A percentile compares a stretch with the other conserved stretches of the same genome.
Conservation (phyloP, 305 asterid genomes). For the Petunia hybrid region DNA sequence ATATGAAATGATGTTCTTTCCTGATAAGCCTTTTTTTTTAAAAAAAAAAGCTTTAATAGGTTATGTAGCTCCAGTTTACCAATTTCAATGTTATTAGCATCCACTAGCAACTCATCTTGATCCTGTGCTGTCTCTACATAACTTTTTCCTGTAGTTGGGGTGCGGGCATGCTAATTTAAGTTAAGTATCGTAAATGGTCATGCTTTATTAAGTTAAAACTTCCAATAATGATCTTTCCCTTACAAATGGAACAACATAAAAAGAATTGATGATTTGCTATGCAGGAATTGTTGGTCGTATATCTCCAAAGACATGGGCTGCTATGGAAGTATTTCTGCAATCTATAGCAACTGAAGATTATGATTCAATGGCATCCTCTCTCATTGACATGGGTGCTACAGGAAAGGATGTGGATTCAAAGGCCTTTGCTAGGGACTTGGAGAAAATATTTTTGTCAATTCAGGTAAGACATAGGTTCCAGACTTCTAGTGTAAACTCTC, state of each 20-base stretch:
- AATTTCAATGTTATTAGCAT: background rate
- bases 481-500: conserved; percentile 15
- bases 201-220: background rate
- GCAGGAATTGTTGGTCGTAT: conserved; percentile 98
- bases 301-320: conserved; percentile 95
- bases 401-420: conserved; percentile 65
- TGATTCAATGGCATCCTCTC: conserved; percentile 88
- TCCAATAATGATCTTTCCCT: background rate
- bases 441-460: conserved; percentile 80
- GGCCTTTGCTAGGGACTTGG: conserved; percentile 88
- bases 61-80: conserved; percentile 1
- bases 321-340: conserved; percentile 86
- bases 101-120: background rate
- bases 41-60: background rate
- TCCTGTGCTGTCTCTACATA: background rate
- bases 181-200: background rate
- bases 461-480: conserved; percentile 56
- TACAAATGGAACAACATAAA: conserved; percentile 27
- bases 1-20: background rate
- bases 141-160: background rate
- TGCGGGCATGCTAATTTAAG: conserved; percentile 20
- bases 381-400: conserved; percentile 98
- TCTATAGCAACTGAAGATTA: conserved; percentile 83
- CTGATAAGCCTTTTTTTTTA: background rate
- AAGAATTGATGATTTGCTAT: conserved; percentile 4